A percentile compares a stretch with the other conserved stretches of the same genome.
These are phyloP conservation scores for Penicillium sp. DNA, from an alignment of 2,329 filamentous ascomycete genomes.

Conservation along the genomic window DNA sequence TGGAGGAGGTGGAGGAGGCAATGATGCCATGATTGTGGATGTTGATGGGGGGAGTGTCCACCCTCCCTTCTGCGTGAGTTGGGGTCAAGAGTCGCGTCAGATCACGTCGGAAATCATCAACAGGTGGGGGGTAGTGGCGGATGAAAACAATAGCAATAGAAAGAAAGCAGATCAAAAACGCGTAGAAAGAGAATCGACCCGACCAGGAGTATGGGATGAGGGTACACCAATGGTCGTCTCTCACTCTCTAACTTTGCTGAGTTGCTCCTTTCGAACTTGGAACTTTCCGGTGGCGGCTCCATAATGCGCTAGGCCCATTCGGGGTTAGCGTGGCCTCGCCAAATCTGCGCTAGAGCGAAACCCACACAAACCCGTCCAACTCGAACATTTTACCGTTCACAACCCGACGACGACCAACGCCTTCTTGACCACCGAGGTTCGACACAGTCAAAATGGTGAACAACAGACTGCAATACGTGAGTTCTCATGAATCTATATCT, in stretches of 20 bases:
- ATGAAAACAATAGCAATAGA: neutral
- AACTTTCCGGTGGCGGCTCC: conserved; percentile 42
- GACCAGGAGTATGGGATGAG: conserved; percentile 2
- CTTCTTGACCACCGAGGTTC: conserved; percentile 46
- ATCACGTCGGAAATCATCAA: conserved; percentile 31
- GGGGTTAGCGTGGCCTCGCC: conserved; percentile 42
- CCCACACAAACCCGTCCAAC: conserved; percentile 47
- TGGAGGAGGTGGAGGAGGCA: conserved; percentile 69
- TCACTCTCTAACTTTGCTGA: conserved; percentile 20
- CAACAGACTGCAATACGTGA: conserved; percentile 55
- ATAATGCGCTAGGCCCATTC: conserved; percentile 36
- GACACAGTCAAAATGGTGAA: conserved; percentile 54
- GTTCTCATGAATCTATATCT: conserved; percentile 19
- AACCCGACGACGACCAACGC: conserved; percentile 44
- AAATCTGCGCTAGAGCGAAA: conserved; percentile 41
- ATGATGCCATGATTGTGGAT: conserved; percentile 54
- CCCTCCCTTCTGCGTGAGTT: conserved; percentile 28
- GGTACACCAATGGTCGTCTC: neutral
- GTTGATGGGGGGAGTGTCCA: conserved; percentile 25
- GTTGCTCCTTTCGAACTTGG: conserved; percentile 26
- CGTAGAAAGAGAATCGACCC: conserved; percentile 11
- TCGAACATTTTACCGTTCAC: conserved; percentile 41
- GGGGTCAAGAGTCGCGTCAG: conserved; percentile 34
- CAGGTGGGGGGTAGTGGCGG: neutral
- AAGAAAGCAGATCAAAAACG: neutral